Evolutionary conservation across 345 rosid species (phyloP).

Genomic region (Carallia brachiata): DNA sequence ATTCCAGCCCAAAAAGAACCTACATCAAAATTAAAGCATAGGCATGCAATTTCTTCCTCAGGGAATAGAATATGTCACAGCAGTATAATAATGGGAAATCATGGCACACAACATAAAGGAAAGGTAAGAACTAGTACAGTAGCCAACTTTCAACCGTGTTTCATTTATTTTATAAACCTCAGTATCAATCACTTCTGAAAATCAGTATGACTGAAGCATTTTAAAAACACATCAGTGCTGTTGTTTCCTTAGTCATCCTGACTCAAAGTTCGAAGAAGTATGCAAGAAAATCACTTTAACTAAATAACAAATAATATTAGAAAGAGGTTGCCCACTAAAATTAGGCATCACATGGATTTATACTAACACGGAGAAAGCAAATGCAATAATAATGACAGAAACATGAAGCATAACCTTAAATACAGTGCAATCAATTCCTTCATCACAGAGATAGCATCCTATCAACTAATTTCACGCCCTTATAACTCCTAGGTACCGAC

Average conservation of each 20-base stretch:
- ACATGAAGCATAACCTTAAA: no score
- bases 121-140: neutral
- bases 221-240: neutral
- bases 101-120: neutral
- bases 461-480: no score
- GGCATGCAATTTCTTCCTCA: neutral
- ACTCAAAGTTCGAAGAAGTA: neutral
- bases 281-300: neutral
- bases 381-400: no score
- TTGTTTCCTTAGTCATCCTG: neutral
- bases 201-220: neutral
- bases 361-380: no score
- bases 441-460: no score
- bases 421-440: no score
- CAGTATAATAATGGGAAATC: neutral
- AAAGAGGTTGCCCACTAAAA: no score
- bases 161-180: neutral
- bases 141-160: neutral
- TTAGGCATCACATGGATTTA: no score
- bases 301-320: neutral
- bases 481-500: no score
- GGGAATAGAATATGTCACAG: constrained; percentile 6
- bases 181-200: neutral
- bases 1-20: constrained; percentile 92
- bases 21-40: constrained; percentile 25